A percentile compares a stretch with the other conserved stretches of the same genome.
These are phyloP conservation scores for Pseudodiploospora longispora DNA, from an alignment of 2,329 filamentous ascomycete genomes.

Conservation along the genomic window DNA sequence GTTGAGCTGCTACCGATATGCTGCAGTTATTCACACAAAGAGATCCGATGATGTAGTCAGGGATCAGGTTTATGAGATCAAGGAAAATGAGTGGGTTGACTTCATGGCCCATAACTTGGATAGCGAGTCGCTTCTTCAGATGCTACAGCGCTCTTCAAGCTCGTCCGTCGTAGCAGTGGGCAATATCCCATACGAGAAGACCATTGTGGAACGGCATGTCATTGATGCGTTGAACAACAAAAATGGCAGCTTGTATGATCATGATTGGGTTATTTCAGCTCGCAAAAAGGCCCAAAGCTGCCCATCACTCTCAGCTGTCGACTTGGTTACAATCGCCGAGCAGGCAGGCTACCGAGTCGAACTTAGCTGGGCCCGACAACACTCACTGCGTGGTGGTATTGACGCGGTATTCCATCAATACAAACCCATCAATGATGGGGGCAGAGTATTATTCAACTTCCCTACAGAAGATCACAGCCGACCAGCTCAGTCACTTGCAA, in stretches of 20 bases:
- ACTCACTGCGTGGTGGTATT: slow-evolving; percentile 15
- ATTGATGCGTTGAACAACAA: slow-evolving; percentile 7
- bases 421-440: slow-evolving; percentile 11
- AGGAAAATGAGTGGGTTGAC: slow-evolving; percentile 11
- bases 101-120: slow-evolving; percentile 10
- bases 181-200: slow-evolving; percentile 23
- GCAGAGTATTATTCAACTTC: slow-evolving; percentile 15
- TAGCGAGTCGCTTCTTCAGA: slow-evolving; percentile 2
- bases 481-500: slow-evolving; percentile 6
- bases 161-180: slow-evolving; percentile 8
- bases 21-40: background rate
- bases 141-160: slow-evolving; percentile 4
- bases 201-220: slow-evolving; percentile 17
- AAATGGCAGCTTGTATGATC: background rate
- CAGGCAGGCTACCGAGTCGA: slow-evolving; percentile 38
- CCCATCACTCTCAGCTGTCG: slow-evolving; percentile 9
- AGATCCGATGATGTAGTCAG: too few species aligned
- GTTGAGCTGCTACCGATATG: slow-evolving; percentile 4
- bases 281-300: slow-evolving; percentile 1
- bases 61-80: slow-evolving; percentile 6
- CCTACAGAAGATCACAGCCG: slow-evolving; percentile 11
- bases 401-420: slow-evolving; percentile 27
- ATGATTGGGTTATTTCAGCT: slow-evolving; percentile 8
- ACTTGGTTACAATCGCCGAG: slow-evolving; percentile 15
- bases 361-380: slow-evolving; percentile 34